phyloP scores from a whole-genome alignment of 805 yeast species.

The Clavispora asparagi region DNA sequence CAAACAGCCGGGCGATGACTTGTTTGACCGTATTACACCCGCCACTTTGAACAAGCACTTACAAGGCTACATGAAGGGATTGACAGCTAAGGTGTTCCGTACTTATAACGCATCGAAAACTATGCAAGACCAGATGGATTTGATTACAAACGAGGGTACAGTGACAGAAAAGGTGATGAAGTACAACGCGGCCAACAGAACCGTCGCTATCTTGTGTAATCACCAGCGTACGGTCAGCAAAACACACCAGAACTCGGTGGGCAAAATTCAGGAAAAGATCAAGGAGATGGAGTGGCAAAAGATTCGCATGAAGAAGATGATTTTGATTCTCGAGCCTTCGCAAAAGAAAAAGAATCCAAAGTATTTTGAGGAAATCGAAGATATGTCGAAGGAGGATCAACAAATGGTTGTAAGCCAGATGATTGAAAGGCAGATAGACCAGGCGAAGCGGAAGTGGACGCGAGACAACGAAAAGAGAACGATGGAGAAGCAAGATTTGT shows the following conservation, averaged over 20 bases:
- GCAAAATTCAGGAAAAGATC: slow-evolving; percentile 69
- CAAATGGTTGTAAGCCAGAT: slow-evolving; percentile 52
- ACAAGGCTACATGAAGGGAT: slow-evolving; percentile 85
- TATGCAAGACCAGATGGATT: slow-evolving; percentile 90
- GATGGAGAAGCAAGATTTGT: slow-evolving; percentile 49
- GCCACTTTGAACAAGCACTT: slow-evolving; percentile 76
- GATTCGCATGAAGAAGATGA: slow-evolving; percentile 65
- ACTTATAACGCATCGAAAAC: slow-evolving; percentile 95
- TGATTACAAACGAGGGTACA: slow-evolving; percentile 81
- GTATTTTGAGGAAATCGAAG: slow-evolving; percentile 65
- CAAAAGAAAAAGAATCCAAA: slow-evolving; percentile 46
- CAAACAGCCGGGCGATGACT: slow-evolving; percentile 85
- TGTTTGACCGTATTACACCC: slow-evolving; percentile 88
- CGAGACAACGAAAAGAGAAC: slow-evolving; percentile 73
- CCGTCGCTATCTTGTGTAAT: slow-evolving; percentile 93
- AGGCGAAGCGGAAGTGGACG: slow-evolving; percentile 55
- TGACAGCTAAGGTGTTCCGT: slow-evolving; percentile 96
- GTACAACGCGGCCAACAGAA: slow-evolving; percentile 91
- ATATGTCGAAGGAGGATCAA: slow-evolving; percentile 61
- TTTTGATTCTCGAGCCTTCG: slow-evolving; percentile 57
- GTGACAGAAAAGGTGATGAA: slow-evolving; percentile 81
- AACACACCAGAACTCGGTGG: slow-evolving; percentile 75
- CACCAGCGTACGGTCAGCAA: slow-evolving; percentile 93
- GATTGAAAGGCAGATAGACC: slow-evolving; percentile 62
- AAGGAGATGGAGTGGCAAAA: slow-evolving; percentile 84